Conservation (phyloP, 1,284 basidiomycete species). For the Austroboletus novae-zelandiae region DNA sequence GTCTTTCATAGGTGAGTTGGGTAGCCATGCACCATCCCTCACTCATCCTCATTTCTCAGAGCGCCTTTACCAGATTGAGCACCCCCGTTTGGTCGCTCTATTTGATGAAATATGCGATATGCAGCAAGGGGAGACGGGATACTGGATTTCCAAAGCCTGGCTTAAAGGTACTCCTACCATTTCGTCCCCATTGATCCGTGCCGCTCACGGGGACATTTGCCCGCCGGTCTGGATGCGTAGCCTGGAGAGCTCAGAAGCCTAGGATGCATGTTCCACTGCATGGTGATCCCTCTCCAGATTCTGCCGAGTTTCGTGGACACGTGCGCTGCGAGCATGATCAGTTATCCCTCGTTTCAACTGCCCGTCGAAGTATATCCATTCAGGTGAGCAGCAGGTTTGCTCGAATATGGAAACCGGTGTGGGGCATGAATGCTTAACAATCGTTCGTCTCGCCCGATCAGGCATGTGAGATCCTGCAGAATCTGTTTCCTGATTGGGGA, state of each 20-base stretch:
- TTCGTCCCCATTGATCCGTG: slow-evolving; percentile 8
- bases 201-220: slow-evolving; percentile 13
- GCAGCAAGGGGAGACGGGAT: slow-evolving; percentile 45
- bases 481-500: slow-evolving; percentile 63
- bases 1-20: slow-evolving; percentile 55
- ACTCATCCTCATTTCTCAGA: slow-evolving; percentile 42
- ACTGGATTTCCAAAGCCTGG: slow-evolving; percentile 79
- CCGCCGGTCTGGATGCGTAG: slow-evolving; percentile 36
- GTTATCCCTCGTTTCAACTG: slow-evolving; percentile 51
- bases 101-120: slow-evolving; percentile 53
- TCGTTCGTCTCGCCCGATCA: slow-evolving; percentile 28
- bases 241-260: slow-evolving; percentile 69
- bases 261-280: slow-evolving; percentile 62
- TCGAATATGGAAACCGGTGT: slow-evolving; percentile 10
- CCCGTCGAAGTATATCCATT: slow-evolving; percentile 58
- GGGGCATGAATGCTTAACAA: slow-evolving; percentile 19
- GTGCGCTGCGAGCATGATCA: slow-evolving; percentile 69
- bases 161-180: slow-evolving; percentile 52
- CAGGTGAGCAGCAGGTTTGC: slow-evolving; percentile 40
- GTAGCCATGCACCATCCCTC: background rate
- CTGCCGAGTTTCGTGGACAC: slow-evolving; percentile 50
- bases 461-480: slow-evolving; percentile 56
- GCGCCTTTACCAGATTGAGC: slow-evolving; percentile 62
- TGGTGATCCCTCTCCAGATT: slow-evolving; percentile 65
- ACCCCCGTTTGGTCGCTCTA: slow-evolving; percentile 54